phyloP scores from a whole-genome alignment of 2,329 filamentous ascomycete genomes.

The Boeremia lycopersici region DNA sequence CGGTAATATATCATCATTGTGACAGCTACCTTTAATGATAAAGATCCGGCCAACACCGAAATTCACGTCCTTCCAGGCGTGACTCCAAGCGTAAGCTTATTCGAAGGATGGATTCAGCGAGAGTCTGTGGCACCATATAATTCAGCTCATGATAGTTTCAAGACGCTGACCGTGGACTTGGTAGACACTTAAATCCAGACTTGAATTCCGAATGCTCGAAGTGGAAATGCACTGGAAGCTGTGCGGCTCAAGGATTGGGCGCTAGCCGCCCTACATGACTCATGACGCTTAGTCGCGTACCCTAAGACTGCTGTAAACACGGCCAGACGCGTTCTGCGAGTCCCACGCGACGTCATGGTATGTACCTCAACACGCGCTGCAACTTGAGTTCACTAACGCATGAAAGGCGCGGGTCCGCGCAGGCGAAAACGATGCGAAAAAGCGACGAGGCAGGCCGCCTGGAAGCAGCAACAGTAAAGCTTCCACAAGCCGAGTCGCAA shows the following conservation, averaged over 20 bases:
- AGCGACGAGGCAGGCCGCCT: slow-evolving; percentile 33
- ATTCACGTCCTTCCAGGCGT: too few species aligned
- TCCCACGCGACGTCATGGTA: slow-evolving; percentile 40
- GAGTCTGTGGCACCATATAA: too few species aligned
- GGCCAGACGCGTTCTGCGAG: slow-evolving; percentile 23
- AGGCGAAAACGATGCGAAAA: slow-evolving; percentile 18
- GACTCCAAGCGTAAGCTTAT: too few species aligned
- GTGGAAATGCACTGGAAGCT: not conserved
- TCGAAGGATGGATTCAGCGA: too few species aligned
- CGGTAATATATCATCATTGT: not conserved
- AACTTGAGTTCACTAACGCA: slow-evolving; percentile 16
- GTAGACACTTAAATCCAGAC: too few species aligned
- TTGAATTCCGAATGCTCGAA: too few species aligned
- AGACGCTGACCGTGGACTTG: too few species aligned
- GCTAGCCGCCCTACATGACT: not conserved
- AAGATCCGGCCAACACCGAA: not conserved
- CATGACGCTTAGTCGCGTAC: not conserved
- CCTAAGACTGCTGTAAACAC: slow-evolving; percentile 14
- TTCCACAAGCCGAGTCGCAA: slow-evolving; percentile 18
- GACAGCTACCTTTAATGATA: not conserved
- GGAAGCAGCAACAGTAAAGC: slow-evolving; percentile 28
- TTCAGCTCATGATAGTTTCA: too few species aligned
- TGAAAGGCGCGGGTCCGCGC: slow-evolving; percentile 34
- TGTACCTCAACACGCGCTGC: slow-evolving; percentile 1
- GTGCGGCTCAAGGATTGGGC: not conserved